These are phyloP conservation scores for Nicotiana rustica DNA, from an alignment of 305 asterid genomes.

Conservation along the genomic window DNA sequence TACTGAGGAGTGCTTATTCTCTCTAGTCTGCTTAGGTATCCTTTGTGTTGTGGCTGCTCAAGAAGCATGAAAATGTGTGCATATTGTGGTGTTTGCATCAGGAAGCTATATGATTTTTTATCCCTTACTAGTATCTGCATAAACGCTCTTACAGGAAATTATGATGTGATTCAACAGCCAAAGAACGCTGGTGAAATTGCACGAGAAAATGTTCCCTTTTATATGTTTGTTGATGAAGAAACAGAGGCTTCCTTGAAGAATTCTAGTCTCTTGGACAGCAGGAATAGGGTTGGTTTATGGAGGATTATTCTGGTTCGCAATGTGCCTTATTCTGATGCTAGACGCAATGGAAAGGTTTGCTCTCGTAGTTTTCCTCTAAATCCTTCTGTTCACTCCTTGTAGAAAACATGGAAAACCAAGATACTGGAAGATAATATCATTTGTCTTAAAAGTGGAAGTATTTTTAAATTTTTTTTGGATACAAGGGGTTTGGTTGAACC, in stretches of 20 bases:
- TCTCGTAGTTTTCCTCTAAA: slow-evolving; percentile 24
- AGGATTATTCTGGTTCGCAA: slow-evolving; percentile 84
- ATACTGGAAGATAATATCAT: too few relatives aligned
- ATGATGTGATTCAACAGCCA: slow-evolving; percentile 92
- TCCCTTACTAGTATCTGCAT: slow-evolving; percentile 1
- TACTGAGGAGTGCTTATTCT: not conserved
- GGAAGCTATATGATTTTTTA: not conserved
- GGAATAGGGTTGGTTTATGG: slow-evolving; percentile 84
- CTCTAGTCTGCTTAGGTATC: not conserved
- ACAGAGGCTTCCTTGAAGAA: slow-evolving; percentile 83
- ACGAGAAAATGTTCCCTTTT: slow-evolving; percentile 68
- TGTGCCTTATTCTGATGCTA: slow-evolving; percentile 85
- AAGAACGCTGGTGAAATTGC: slow-evolving; percentile 68
- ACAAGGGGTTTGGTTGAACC: too few relatives aligned
- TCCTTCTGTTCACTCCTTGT: not conserved
- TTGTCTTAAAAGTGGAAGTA: too few relatives aligned
- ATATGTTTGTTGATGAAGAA: slow-evolving; percentile 95
- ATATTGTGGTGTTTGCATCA: not conserved
- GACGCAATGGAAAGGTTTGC: slow-evolving; percentile 95
- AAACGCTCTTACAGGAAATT: slow-evolving; percentile 66
- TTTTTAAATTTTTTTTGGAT: too few relatives aligned
- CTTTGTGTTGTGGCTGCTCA: not conserved
- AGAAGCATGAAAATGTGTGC: not conserved
- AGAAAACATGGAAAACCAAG: too few relatives aligned
- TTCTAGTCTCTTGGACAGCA: slow-evolving; percentile 63